These are phyloP conservation scores for Monosporascus ibericus DNA, from an alignment of 2,329 filamentous ascomycete species.

Conservation along the genomic window DNA sequence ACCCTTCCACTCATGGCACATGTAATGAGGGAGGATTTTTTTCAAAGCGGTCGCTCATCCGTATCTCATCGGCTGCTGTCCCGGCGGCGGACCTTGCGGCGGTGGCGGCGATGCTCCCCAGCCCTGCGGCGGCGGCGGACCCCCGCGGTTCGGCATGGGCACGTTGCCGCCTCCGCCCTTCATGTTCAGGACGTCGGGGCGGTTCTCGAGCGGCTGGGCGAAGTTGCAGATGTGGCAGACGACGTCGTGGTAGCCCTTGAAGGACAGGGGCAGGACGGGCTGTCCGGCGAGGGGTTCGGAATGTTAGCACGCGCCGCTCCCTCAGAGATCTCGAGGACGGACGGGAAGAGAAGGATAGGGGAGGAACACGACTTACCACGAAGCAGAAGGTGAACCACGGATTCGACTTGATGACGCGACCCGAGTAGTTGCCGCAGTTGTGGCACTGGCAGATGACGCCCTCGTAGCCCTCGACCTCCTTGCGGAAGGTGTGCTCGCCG, in stretches of 20 bases:
- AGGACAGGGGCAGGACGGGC: slow-evolving; percentile 66
- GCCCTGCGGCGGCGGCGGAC: slow-evolving; percentile 25
- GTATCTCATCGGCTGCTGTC: background rate
- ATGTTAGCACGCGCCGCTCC: no score
- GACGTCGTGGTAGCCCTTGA: slow-evolving; percentile 63
- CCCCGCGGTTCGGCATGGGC: slow-evolving; percentile 29
- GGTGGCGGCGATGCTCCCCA: slow-evolving; percentile 24
- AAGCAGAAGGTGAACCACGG: slow-evolving; percentile 80
- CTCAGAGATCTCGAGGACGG: background rate
- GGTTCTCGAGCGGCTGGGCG: slow-evolving; percentile 57
- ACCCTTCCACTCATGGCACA: no score
- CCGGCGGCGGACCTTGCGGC: slow-evolving; percentile 11
- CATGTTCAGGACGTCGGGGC: slow-evolving; percentile 51
- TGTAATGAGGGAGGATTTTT: no score
- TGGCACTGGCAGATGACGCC: slow-evolving; percentile 57
- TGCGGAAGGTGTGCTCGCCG: slow-evolving; percentile 56
- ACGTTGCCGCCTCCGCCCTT: slow-evolving; percentile 33
- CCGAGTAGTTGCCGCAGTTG: slow-evolving; percentile 61
- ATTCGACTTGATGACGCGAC: slow-evolving; percentile 54
- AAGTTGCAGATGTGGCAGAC: slow-evolving; percentile 73
- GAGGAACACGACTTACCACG: slow-evolving; percentile 42
- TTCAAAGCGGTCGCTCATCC: background rate
- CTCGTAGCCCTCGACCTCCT: slow-evolving; percentile 55
- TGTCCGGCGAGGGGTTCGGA: slow-evolving; percentile 19
- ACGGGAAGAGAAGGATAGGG: background rate